Evolutionary conservation across 202 grass and related monocot genomes (phyloP).

Genomic region (Setaria italica): DNA sequence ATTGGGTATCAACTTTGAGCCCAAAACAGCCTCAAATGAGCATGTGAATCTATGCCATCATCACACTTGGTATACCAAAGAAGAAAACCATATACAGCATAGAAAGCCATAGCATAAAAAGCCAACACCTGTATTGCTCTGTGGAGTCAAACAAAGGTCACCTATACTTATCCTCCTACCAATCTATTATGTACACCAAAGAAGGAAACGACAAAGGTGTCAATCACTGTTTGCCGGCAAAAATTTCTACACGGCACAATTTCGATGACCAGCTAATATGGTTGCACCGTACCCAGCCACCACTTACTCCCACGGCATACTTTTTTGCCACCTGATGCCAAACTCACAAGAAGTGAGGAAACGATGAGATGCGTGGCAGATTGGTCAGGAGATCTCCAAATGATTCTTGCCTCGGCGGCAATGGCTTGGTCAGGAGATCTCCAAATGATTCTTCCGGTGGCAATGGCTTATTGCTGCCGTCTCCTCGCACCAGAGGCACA

Average conservation of each 20-base stretch:
- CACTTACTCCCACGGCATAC: neutral
- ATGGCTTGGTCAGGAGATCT: conserved; percentile 52
- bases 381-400: conserved; percentile 68
- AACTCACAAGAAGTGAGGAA: conserved; percentile 75
- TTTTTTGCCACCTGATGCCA: neutral
- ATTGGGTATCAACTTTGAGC: no score
- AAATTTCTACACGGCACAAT: conserved; percentile 26
- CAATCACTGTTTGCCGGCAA: neutral
- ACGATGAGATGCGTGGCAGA: conserved; percentile 75
- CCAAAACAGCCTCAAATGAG: no score
- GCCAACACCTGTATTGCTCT: neutral
- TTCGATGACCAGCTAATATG: neutral
- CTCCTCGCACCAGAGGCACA: neutral
- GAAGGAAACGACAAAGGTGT: neutral
- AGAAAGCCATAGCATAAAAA: neutral
- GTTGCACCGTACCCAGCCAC: neutral
- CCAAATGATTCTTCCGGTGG: conserved; percentile 62
- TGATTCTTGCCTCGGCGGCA: conserved; percentile 60
- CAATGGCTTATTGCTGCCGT: conserved; percentile 22
- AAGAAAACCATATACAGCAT: neutral
- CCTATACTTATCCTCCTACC: neutral
- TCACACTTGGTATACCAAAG: no score
- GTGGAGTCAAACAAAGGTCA: neutral
- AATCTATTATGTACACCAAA: neutral
- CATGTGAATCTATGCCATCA: no score